Percentiles rank a stretch among this genome's conserved stretches.
Conservation (phyloP, 169 alveolate species). For the Plasmodium cynomolgi region DNA sequence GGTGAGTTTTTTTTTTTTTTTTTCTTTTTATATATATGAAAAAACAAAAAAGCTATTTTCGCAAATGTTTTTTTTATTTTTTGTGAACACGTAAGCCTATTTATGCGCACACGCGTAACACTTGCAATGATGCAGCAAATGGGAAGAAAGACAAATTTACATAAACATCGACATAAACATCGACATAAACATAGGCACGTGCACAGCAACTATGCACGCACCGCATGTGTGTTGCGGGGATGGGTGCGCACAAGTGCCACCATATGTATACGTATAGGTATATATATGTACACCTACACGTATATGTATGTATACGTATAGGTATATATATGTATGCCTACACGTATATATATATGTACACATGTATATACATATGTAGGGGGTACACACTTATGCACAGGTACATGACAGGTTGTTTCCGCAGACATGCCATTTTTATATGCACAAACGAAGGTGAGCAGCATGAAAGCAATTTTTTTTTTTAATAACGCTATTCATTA, state of each 20-base stretch:
- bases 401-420: background rate
- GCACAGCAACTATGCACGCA: background rate
- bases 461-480: background rate
- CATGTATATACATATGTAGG: background rate
- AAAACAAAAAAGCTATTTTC: background rate
- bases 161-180: background rate
- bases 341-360: background rate
- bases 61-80: background rate
- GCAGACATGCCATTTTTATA: background rate
- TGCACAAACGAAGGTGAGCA: background rate
- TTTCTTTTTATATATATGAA: background rate
- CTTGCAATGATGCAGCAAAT: background rate
- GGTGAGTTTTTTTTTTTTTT: background rate
- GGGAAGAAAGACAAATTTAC: background rate
- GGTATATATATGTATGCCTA: background rate
- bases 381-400: background rate
- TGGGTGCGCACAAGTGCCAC: background rate
- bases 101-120: background rate
- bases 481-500: background rate
- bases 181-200: background rate
- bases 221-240: background rate
- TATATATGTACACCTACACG: slow-evolving; percentile 4
- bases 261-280: slow-evolving; percentile 9
- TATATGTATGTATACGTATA: background rate
- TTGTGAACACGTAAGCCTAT: background rate